Conservation (phyloP, 78 protist species). For the Dictyostelium firmibasis region DNA sequence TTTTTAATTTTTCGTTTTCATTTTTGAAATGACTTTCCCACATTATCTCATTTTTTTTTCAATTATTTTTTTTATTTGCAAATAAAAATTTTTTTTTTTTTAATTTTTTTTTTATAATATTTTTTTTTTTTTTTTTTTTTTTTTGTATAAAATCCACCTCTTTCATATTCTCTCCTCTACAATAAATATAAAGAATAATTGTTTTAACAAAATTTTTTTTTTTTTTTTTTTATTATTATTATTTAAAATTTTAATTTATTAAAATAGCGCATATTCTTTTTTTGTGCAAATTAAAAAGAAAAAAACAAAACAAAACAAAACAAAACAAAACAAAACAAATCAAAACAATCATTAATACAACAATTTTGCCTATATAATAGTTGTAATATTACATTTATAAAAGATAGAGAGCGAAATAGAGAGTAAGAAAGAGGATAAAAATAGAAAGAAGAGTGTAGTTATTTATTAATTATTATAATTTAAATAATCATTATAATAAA, state of each 20-base stretch:
- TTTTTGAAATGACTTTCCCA: not conserved
- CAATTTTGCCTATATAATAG: not conserved
- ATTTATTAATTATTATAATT: too few species aligned
- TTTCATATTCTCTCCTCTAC: not conserved
- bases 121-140: too few species aligned
- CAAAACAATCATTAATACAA: not conserved
- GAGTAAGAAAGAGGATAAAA: not conserved
- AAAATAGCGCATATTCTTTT: not conserved
- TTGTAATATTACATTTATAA: not conserved
- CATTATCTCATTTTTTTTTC: not conserved
- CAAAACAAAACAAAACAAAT: too few species aligned
- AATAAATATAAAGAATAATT: too few species aligned
- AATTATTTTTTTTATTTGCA: not conserved
- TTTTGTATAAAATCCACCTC: not conserved
- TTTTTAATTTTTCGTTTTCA: not conserved
- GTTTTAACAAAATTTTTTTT: too few species aligned
- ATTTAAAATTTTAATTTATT: too few species aligned
- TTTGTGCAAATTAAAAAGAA: not conserved
- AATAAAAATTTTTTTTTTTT: constrained; percentile 6
- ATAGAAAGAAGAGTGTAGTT: not conserved
- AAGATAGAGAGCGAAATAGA: not conserved
- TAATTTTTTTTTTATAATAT: not conserved
- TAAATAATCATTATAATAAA: too few species aligned
- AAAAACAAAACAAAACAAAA: too few species aligned
- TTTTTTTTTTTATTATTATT: too few species aligned